These are phyloP conservation scores for Pistacia integerrima DNA, from an alignment of 345 rosid species.

Conservation along the genomic window DNA sequence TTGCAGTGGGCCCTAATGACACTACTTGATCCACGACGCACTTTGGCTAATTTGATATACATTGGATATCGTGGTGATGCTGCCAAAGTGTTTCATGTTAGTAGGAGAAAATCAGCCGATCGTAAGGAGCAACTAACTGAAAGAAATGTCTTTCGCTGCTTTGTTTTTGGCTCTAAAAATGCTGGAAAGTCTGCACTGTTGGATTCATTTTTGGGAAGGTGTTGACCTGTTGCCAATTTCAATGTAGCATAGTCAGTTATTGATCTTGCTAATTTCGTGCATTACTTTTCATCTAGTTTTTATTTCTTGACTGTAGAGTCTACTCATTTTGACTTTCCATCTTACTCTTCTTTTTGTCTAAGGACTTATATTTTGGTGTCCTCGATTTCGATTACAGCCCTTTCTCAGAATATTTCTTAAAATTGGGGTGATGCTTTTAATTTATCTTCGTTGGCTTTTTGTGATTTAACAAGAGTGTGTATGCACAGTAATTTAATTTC, in stretches of 20 bases:
- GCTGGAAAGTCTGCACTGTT: slow-evolving; percentile 75
- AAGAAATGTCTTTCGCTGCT: slow-evolving; percentile 69
- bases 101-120: slow-evolving; percentile 64
- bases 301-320: slow-evolving; percentile 2
- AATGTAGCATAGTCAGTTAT: background rate
- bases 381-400: slow-evolving; percentile 45
- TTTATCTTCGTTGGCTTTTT: background rate
- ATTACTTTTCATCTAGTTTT: background rate
- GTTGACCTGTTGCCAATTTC: slow-evolving; percentile 14
- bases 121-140: slow-evolving; percentile 74
- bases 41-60: slow-evolving; percentile 73
- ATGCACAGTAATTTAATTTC: background rate
- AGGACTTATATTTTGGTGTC: slow-evolving; percentile 14
- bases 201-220: slow-evolving; percentile 77
- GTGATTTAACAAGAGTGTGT: background rate
- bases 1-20: slow-evolving; percentile 88
- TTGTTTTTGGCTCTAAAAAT: slow-evolving; percentile 72
- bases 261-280: slow-evolving; percentile 19
- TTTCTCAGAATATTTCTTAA: slow-evolving; percentile 40
- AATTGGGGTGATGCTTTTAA: background rate
- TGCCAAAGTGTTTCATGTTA: slow-evolving; percentile 57
- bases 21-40: slow-evolving; percentile 51
- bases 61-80: slow-evolving; percentile 70
- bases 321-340: background rate
- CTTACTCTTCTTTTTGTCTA: slow-evolving; percentile 1